Percentiles rank a stretch among this genome's conserved stretches.
Evolutionary conservation across 768 basidiomycete species (phyloP).

Genomic region (Lentinula boryana): DNA sequence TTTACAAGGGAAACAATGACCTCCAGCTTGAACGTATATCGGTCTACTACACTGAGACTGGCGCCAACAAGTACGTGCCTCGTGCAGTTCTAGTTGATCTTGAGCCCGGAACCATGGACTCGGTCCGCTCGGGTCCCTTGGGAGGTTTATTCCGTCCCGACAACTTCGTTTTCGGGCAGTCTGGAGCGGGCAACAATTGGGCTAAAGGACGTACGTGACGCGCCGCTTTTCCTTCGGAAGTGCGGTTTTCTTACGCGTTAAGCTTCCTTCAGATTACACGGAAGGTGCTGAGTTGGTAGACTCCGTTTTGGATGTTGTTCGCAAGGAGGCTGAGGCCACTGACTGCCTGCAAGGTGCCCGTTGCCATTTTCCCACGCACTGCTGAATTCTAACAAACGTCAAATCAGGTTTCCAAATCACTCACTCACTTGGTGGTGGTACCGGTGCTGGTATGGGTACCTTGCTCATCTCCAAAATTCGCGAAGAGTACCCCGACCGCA

Average conservation of each 20-base stretch:
- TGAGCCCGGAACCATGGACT: constrained; percentile 96
- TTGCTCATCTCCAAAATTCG: constrained; percentile 98
- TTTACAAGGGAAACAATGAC: constrained; percentile 90
- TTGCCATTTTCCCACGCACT: neutral
- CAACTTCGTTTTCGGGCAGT: constrained; percentile 98
- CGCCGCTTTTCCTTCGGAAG: neutral
- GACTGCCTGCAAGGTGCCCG: constrained; percentile 91
- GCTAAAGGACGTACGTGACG: constrained; percentile 93
- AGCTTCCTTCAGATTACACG: constrained; percentile 60
- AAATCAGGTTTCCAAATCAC: constrained; percentile 92
- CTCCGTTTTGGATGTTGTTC: constrained; percentile 94
- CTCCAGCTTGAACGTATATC: constrained; percentile 96
- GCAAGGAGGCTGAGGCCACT: constrained; percentile 97
- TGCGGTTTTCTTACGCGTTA: constrained; percentile 8
- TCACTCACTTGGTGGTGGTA: constrained; percentile 98
- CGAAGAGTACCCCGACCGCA: constrained; percentile 97
- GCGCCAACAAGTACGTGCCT: constrained; percentile 95
- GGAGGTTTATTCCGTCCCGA: constrained; percentile 94
- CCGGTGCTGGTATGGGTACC: constrained; percentile 99
- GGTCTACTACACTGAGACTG: constrained; percentile 97
- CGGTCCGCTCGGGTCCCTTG: constrained; percentile 84
- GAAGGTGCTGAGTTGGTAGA: constrained; percentile 99
- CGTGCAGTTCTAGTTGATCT: constrained; percentile 97
- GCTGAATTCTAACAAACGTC: constrained; percentile 4
- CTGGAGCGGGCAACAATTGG: constrained; percentile 99